Base-by-base conservation (phyloP, 192 early-diverging fungal species). In the Backusella luteola region DNA sequence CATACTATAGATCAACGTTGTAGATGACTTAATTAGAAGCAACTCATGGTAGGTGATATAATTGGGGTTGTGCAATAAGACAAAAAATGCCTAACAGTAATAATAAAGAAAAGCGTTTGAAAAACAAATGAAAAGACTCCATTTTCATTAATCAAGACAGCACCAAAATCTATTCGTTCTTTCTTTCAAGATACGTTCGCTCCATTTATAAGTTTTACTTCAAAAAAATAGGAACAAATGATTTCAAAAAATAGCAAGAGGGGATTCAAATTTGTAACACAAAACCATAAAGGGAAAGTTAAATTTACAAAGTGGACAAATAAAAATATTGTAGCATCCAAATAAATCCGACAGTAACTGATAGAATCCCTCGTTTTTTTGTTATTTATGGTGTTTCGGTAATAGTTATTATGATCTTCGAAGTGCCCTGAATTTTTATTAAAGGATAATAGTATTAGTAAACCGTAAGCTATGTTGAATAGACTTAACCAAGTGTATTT, bases 161-260 rank as follows among this genome's bases (percentile, higher is more conserved):
- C 26, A 59, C 23, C 23, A 26, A 63, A 63, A 63, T 63, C 56
- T 63, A 63, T 63, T 63, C 23, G 56, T 63, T 14, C 56, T 29
- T 29, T 39, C 38, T 39, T 29, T 63, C 2, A 21, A 26, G 8
- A 29, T 63, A 63, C 11, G 6, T 23, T 21, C 26, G 23, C 17
- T 59, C 23, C n/a, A 23, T 59, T 26, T 23, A 59, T 12, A 63
- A 63, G 9, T 63, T 29, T 63, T 26, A 63, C 26, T 29, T 26
- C 26, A 63, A 63, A 63, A 56, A 63, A 63, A 63, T 23, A 59
- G 8, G 56, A 63, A 63, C 56, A 63, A 63, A 63, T 63, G 56
- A 29, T 23, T 63, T 63, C 9, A 12, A 63, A 29, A 59, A 29
- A 63, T 26, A 63, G 11, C 56, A 23, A 29, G 56, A 29, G 26